Evolutionary conservation across 441 rosid genomes (phyloP), one percentile per base, ranked within the genome.

Genomic region (Oxalis stricta): DNA sequence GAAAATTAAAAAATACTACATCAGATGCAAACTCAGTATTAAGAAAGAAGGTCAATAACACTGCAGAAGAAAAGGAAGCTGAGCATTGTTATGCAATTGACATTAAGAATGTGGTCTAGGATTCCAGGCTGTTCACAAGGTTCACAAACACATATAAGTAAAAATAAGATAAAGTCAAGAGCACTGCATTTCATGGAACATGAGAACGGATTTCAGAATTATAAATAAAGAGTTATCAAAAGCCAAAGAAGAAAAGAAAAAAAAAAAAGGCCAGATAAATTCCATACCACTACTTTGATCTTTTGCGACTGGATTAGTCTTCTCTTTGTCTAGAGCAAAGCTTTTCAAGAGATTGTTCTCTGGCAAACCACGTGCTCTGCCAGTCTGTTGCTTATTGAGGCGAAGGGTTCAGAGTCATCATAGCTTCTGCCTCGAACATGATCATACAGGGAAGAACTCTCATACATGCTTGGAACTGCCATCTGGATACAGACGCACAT

Each of bases 221-320:
- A 24, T 8, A 12, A 36, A 7, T 15, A 18, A 23, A 34, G 47
- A 37, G 13, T 22, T 2, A 10, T 1, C n/a, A 18, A 24, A 37
- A 38, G 38, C 8, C 1, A 48, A 53, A 41, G 3, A 10, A 39
- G 29, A 19, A 48, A 38, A 33, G 38, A n/a, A 23, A 21, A 44
- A 33, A 33, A 61, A 46, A n/a, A n/a, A n/a, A n/a, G n/a, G n/a
- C n/a, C n/a, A n/a, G n/a, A n/a, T n/a, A n/a, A n/a, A n/a, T n/a
- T n/a, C n/a, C 94, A 24, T 71, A 91, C 99, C 91, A 91, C 96
- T 39, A 91, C 99, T 91, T 91, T 91, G 44, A 91, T 91, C 74
- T 91, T n/a, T 91, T 29, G 99, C 99, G 42, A 86, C 99, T 55
- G 96, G 67, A 61, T 73, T 79, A 55, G 63, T 58, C 70, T 75